These are phyloP conservation scores for Firmiana major DNA, from an alignment of 345 rosid genomes.

Conservation along the genomic window DNA sequence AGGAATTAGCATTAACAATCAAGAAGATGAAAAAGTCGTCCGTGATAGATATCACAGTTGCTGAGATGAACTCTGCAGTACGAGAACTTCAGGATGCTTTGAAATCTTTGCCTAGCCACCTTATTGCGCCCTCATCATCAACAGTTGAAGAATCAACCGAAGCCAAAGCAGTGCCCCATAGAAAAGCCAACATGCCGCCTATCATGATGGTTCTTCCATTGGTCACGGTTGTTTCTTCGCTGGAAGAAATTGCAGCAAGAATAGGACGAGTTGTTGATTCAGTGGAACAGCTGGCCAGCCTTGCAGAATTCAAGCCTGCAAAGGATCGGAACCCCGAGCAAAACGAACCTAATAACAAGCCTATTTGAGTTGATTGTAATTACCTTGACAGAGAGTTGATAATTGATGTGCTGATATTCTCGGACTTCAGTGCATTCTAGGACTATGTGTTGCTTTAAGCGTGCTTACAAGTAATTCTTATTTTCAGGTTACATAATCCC, in stretches of 20 bases:
- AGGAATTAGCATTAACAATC: slow-evolving; percentile 44
- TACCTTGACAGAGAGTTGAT: not conserved
- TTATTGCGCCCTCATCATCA: not conserved
- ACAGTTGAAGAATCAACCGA: slow-evolving; percentile 18
- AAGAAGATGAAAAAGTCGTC: slow-evolving; percentile 46
- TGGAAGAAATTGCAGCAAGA: slow-evolving; percentile 54
- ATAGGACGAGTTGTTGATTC: slow-evolving; percentile 42
- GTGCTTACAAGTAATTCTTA: too few relatives aligned
- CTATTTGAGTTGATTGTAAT: slow-evolving; percentile 11
- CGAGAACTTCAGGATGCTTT: slow-evolving; percentile 51
- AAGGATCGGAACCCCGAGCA: slow-evolving; percentile 21
- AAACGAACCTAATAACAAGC: slow-evolving; percentile 4
- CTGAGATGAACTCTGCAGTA: slow-evolving; percentile 54
- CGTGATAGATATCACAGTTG: slow-evolving; percentile 34
- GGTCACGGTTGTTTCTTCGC: slow-evolving; percentile 50
- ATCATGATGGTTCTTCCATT: slow-evolving; percentile 54
- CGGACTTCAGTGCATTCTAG: too few relatives aligned
- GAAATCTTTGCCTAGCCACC: slow-evolving; percentile 36
- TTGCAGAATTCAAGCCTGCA: slow-evolving; percentile 51
- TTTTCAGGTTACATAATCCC: too few relatives aligned
- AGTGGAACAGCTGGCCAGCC: slow-evolving; percentile 45
- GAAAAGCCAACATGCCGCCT: slow-evolving; percentile 13
- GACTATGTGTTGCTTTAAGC: too few relatives aligned
- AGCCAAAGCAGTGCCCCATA: slow-evolving; percentile 16
- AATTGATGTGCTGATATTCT: too few relatives aligned